Percentiles rank a stretch among this genome's conserved stretches.
Conservation (phyloP, 441 rosid species). For the Pelargonium citronellum region DNA sequence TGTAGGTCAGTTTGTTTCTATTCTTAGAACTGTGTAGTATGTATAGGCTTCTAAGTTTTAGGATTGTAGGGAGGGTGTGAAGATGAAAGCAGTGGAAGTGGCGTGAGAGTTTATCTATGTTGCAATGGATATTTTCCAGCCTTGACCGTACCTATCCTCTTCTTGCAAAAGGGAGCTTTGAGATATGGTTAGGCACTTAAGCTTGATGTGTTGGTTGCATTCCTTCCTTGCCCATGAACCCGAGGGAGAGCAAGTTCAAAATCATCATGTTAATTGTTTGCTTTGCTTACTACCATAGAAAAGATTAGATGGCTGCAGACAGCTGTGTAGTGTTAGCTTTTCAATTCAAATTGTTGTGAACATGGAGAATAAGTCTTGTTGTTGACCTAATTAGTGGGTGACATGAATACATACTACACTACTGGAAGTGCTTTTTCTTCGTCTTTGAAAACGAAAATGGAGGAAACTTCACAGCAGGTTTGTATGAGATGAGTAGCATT, state of each 20-base stretch:
- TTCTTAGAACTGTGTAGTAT: slow-evolving; percentile 7
- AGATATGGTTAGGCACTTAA: not conserved
- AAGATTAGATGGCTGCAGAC: not conserved
- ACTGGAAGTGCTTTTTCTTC: no score
- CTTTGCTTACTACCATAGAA: slow-evolving; percentile 4
- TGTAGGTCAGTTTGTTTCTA: slow-evolving; percentile 12
- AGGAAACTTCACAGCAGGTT: no score
- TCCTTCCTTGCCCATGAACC: not conserved
- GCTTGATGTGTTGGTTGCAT: slow-evolving; percentile 7
- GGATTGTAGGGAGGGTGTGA: slow-evolving; percentile 6
- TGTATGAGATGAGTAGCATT: no score
- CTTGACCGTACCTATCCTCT: not conserved
- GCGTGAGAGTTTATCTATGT: slow-evolving; percentile 11
- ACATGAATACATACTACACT: no score
- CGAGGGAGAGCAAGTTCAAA: not conserved
- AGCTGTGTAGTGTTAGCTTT: not conserved
- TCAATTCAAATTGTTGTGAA: not conserved
- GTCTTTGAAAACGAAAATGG: no score
- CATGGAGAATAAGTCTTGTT: not conserved
- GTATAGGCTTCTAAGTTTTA: slow-evolving; percentile 7
- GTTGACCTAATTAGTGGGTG: no score
- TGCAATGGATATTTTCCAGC: not conserved
- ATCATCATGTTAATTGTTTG: slow-evolving; percentile 3
- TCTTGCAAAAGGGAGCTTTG: not conserved
- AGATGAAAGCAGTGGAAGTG: slow-evolving; percentile 6